Conservation (phyloP, 495 filamentous ascomycete species). For the Immersiella caudata region DNA sequence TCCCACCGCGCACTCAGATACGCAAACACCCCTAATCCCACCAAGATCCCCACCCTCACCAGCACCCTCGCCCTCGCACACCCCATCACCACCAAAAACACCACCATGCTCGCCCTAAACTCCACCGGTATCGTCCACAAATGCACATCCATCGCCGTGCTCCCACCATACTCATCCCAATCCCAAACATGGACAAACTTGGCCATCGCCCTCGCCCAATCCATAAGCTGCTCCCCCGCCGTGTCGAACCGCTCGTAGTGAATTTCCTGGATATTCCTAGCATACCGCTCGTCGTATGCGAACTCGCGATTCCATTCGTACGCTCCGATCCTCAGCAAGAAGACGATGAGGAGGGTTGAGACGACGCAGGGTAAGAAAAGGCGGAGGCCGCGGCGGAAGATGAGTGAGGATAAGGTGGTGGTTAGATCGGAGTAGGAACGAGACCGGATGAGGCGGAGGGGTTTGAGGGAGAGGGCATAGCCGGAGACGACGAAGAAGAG, state of each 20-base stretch:
- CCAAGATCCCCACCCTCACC: conserved; percentile 31
- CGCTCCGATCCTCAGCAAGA: conserved; percentile 58
- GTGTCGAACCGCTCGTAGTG: conserved; percentile 38
- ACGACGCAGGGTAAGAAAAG: conserved; percentile 66
- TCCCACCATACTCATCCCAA: conserved; percentile 46
- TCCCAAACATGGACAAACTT: conserved; percentile 46
- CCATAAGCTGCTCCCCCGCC: conserved; percentile 31
- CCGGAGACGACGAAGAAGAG: conserved; percentile 79
- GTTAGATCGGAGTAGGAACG: conserved; percentile 42
- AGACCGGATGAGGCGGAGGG: conserved; percentile 59
- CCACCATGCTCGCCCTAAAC: conserved; percentile 64
- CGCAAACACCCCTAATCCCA: conserved; percentile 34
- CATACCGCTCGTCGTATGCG: conserved; percentile 38
- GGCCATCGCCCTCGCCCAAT: conserved; percentile 42
- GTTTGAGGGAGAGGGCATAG: conserved; percentile 68
- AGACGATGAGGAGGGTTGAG: conserved; percentile 60
- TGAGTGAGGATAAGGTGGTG: conserved; percentile 57
- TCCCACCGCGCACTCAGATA: conserved; percentile 45
- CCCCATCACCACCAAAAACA: conserved; percentile 63
- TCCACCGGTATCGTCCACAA: conserved; percentile 77
- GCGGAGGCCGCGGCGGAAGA: conserved; percentile 67
- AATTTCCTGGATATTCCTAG: conserved; percentile 46
- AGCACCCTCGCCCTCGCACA: conserved; percentile 35
- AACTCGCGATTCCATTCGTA: conserved; percentile 50
- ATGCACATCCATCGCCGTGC: conserved; percentile 63